Evolutionary conservation across 345 rosid genomes (phyloP), one percentile per base, ranked within the genome.

Genomic region (Angophora floribunda): DNA sequence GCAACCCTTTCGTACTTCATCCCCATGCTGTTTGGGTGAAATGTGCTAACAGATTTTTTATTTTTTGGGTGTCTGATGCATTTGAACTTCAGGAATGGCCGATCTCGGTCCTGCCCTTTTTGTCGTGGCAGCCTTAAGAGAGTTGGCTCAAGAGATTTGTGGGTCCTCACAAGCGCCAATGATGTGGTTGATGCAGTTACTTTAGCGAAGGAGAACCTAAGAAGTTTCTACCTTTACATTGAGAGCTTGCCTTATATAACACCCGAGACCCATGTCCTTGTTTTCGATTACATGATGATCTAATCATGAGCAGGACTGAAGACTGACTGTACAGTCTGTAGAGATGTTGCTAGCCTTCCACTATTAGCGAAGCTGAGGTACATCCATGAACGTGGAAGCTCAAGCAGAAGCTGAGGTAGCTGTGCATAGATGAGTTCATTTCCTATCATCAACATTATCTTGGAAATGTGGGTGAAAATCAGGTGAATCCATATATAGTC

Each of bases 21-120:
- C 80, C 47, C 47, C 47, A 4, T 36, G 47, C 82, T 36, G 22
- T 75, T 36, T 6, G 82, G 49, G 82, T 13, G 12, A 75, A 75
- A 41, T 75, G 82, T 75, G 49, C 44, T 75, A 9, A 75, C 13
- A 9, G 13, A 63, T 70, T 36, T 36, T 57, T 8, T 57, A 22
- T 57, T 75, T 36, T 36, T 36, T 19, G 1, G 47, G 82, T 36
- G 26, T 75, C 9, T 11, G 47, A 22, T 75, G 82, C 82, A 19
- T 75, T 36, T 75, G 86, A 88, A 88, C 88, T 85, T 87, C 94
- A 96, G 98, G 98, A 93, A 91, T 47, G 59, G 78, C 51, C 93
- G 95, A 52, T 96, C 98, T 51, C 92, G 92, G 89, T 95, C 97
- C 89, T 96, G 95, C 87, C 97, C 98, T 16, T 96, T 93, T 89